A percentile compares a stretch with the other conserved stretches of the same genome.
Conservation (phyloP, 2,329 filamentous ascomycete genomes). For the Penicillium hesseltinei region DNA sequence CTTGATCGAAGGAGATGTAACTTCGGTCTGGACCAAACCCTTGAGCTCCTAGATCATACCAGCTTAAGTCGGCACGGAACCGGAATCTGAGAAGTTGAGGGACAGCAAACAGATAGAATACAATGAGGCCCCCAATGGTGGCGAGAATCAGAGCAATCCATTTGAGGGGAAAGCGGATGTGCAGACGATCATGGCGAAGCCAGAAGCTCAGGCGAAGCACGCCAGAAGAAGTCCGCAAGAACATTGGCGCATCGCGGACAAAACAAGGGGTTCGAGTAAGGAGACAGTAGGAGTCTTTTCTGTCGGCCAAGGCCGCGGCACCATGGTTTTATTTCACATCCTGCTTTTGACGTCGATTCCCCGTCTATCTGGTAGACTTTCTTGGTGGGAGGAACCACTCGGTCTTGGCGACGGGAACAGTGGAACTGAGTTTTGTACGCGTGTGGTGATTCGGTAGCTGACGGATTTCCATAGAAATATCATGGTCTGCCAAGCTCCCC, state of each 20-base stretch:
- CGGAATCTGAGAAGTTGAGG: constrained; percentile 21
- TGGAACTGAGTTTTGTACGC: not conserved
- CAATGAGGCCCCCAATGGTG: constrained; percentile 3
- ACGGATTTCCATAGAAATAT: not conserved
- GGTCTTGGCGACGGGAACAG: not conserved
- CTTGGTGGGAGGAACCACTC: not conserved
- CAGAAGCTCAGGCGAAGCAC: constrained; percentile 12
- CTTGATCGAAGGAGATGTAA: constrained; percentile 31
- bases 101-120: constrained; percentile 16
- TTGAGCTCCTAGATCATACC: constrained; percentile 32
- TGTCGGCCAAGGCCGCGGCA: not conserved
- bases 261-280: not conserved
- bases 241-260: constrained; percentile 22
- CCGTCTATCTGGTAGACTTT: not conserved
- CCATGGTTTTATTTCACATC: not conserved
- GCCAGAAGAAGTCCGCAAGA: constrained; percentile 15
- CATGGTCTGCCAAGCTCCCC: constrained; percentile 1
- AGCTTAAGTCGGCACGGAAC: constrained; percentile 19
- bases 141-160: constrained; percentile 4
- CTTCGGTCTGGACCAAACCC: constrained; percentile 31
- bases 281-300: not conserved
- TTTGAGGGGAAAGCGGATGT: not conserved
- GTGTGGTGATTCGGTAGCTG: constrained; percentile 5
- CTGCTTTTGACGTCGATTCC: not conserved
- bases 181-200: constrained; percentile 7